Base-by-base conservation (phyloP, 2,329 filamentous ascomycete species). In the Scleromitrula shiraiana region DNA sequence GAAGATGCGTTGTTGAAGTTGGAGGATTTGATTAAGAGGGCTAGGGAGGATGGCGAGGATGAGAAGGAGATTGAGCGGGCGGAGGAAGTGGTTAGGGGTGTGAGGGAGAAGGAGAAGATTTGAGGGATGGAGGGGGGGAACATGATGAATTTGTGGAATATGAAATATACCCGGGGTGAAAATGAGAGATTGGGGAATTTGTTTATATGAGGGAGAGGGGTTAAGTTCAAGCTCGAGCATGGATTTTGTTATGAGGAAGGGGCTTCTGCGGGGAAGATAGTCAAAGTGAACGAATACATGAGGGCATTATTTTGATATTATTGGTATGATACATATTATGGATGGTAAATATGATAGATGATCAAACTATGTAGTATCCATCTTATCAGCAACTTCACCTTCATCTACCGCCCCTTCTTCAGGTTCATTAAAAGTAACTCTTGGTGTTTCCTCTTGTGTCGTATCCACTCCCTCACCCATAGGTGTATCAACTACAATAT, bases 1-100 rank as follows among this genome's bases (percentile, higher is more conserved):
- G 68, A 67, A 38, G 79, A 83, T 48, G 83, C 88, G 1, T 70
- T 90, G 33, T 72, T 76, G 49, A 87, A 82, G 62, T 72, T 96
- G 41, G 81, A 94, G 68, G 77, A 84, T 56, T 75, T 88, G 65
- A 72, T 96, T 58, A 86, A 89, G 58, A 71, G 67, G 10, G 69
- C 63, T 1, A 62, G 65, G 0, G 60, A 69, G 20, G 66, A 65
- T 29, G 72, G 69, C 14, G 77, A 83, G 64, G 57, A 83, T 1
- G 75, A 73, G 61, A 72, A 75, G 52, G 51, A 54, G 7, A 54
- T 63, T 17, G 30, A 51, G 42, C 59, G 59, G 57, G 81, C 81
- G 2, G 75, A 73, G 62, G 70, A 75, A 50, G 71, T 72, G 8
- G 61, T 82, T 52, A 67, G 64, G 41, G 64, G 73, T 56, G 77